A percentile compares a stretch with the other conserved stretches of the same genome.
phyloP scores from a whole-genome alignment of 805 yeast genomes.

The Hanseniaspora guilliermondii region DNA sequence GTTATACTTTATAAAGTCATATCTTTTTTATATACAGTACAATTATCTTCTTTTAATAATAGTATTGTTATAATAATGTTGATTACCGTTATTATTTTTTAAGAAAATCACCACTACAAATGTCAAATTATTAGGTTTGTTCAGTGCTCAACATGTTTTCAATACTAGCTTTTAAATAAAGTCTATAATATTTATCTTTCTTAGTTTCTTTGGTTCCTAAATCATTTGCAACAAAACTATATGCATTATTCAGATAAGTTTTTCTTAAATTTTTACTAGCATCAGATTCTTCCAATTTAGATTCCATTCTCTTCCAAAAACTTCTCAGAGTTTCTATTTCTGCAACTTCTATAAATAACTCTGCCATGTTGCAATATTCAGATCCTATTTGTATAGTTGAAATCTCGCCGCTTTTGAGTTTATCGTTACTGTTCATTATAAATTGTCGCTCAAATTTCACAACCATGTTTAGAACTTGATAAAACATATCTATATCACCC shows the following conservation, averaged over 20 bases:
- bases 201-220: background rate
- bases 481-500: background rate
- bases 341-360: background rate
- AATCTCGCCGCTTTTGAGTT: background rate
- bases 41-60: too few relatives aligned
- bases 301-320: background rate
- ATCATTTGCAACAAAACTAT: background rate
- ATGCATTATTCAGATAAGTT: slow-evolving; percentile 2
- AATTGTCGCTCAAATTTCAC: background rate
- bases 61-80: too few relatives aligned
- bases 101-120: background rate
- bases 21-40: too few relatives aligned
- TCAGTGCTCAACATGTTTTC: background rate
- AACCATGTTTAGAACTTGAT: background rate
- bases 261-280: background rate
- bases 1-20: too few relatives aligned
- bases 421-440: background rate
- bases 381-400: background rate
- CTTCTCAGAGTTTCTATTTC: background rate
- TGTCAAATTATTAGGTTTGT: background rate
- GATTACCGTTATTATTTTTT: too few relatives aligned
- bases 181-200: slow-evolving; percentile 4
- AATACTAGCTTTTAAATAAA: background rate
- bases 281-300: background rate
- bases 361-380: background rate